A percentile compares a stretch with the other conserved stretches of the same genome.
Evolutionary conservation across 2,329 filamentous ascomycete genomes (phyloP).

Genomic region (Verticillium dahliae): DNA sequence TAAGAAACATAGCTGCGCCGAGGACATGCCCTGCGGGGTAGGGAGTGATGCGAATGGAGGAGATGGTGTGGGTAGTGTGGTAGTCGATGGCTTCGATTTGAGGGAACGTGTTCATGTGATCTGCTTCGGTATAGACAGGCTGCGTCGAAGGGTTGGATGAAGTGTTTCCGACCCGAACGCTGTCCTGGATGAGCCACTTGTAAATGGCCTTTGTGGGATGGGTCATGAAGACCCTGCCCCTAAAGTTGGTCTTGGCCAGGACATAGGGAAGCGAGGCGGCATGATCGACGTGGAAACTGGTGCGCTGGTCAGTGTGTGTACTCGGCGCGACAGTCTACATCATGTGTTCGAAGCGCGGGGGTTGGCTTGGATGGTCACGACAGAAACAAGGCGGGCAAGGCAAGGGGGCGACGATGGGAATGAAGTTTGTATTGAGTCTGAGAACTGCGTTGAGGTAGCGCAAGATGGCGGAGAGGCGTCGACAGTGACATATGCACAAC

Average conservation of each 20-base stretch:
- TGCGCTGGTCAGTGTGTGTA: neutral
- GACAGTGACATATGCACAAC: neutral
- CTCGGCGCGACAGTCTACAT: neutral
- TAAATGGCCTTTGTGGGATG: constrained; percentile 99
- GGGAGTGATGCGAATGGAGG: constrained; percentile 91
- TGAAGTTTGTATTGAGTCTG: constrained; percentile 14
- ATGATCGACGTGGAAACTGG: constrained; percentile 95
- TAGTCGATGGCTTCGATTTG: constrained; percentile 97
- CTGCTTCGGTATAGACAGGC: constrained; percentile 88
- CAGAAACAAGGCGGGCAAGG: constrained; percentile 9
- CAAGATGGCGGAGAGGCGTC: neutral
- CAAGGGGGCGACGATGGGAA: constrained; percentile 9
- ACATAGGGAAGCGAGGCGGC: constrained; percentile 98
- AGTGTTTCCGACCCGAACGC: constrained; percentile 77
- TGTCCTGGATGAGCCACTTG: constrained; percentile 98
- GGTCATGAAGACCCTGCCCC: constrained; percentile 96
- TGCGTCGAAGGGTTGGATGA: constrained; percentile 59
- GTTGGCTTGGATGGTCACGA: constrained; percentile 3
- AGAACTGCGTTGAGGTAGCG: constrained; percentile 10
- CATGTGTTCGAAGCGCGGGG: neutral
- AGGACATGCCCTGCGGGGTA: constrained; percentile 98
- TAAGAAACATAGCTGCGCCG: constrained; percentile 95
- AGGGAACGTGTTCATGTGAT: constrained; percentile 88
- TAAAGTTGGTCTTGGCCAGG: constrained; percentile 95
- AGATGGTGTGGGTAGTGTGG: constrained; percentile 94